phyloP scores from a whole-genome alignment of 1,139 yeast genomes.

The Nadsonia commutata region DNA sequence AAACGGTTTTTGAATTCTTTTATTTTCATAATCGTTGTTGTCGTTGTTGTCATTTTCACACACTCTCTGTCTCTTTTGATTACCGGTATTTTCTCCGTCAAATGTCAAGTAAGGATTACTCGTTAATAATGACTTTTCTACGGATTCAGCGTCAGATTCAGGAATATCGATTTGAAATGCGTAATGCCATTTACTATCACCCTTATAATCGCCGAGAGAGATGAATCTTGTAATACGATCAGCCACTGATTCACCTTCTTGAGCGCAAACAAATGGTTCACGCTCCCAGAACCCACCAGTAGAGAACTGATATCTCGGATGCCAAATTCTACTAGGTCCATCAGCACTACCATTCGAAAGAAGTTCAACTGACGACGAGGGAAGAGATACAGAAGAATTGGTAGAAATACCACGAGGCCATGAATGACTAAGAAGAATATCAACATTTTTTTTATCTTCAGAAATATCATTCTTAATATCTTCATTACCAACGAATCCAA shows the following conservation, averaged over 20 bases:
- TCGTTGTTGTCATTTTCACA: conserved; percentile 1
- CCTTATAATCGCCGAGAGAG: conserved; percentile 14
- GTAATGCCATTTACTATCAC: conserved; percentile 15
- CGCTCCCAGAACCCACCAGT: conserved; percentile 14
- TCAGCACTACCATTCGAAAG: conserved; percentile 2
- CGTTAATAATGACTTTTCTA: conserved; percentile 2
- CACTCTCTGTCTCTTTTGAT: conserved; percentile 1
- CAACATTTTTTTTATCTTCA: neutral
- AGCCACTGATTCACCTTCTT: conserved; percentile 5
- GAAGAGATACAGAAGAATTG: neutral
- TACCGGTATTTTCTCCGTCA: neutral
- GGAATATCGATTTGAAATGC: conserved; percentile 12
- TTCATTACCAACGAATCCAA: conserved; percentile 1
- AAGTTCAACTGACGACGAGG: conserved; percentile 2
- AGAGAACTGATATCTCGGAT: conserved; percentile 1
- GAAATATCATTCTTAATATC: neutral
- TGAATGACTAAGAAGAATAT: conserved; percentile 1
- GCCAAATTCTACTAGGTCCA: conserved; percentile 1
- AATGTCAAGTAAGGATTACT: conserved; percentile 4
- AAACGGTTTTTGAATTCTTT: conserved; percentile 1
- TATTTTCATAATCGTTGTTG: conserved; percentile 1
- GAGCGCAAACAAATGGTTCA: conserved; percentile 13
- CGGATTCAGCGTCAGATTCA: neutral
- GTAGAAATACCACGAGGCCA: conserved; percentile 5
- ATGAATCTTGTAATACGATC: conserved; percentile 14